Percentiles rank a stretch among this genome's conserved stretches.
Conservation (phyloP, 1,139 yeast species). For the Keqinozyma sinolaborantium region DNA sequence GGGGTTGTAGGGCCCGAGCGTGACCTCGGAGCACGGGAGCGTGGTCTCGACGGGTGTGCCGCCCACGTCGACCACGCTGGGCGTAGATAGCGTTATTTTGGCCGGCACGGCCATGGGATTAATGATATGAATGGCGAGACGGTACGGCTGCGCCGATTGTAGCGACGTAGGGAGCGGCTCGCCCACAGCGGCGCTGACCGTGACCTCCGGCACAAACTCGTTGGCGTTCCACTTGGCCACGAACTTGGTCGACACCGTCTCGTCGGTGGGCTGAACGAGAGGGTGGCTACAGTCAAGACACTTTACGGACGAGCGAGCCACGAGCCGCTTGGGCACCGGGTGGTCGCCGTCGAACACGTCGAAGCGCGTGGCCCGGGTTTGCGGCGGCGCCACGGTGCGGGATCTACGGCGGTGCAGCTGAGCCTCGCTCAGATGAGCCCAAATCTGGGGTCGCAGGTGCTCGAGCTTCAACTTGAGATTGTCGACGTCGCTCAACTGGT, state of each 20-base stretch:
- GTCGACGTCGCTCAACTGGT: neutral
- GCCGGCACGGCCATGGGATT: slow-evolving; percentile 23
- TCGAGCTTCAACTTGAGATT: neutral
- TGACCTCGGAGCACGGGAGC: slow-evolving; percentile 22
- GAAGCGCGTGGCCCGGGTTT: neutral
- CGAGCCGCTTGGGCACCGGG: slow-evolving; percentile 25
- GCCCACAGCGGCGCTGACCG: slow-evolving; percentile 8
- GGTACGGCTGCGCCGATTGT: slow-evolving; percentile 8
- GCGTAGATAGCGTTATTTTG: slow-evolving; percentile 11
- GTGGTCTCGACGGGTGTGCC: slow-evolving; percentile 12
- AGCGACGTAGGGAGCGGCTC: slow-evolving; percentile 8
- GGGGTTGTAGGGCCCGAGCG: slow-evolving; percentile 12
- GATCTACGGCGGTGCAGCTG: neutral
- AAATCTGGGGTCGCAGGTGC: neutral
- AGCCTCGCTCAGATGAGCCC: neutral
- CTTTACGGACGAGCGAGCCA: slow-evolving; percentile 19
- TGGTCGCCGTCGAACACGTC: neutral
- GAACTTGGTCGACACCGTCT: slow-evolving; percentile 27
- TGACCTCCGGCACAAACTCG: slow-evolving; percentile 29
- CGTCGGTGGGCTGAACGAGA: slow-evolving; percentile 23
- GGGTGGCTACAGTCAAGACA: slow-evolving; percentile 28
- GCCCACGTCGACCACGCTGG: slow-evolving; percentile 4
- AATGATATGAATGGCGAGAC: slow-evolving; percentile 23
- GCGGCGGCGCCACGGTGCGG: neutral
- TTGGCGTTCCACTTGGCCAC: slow-evolving; percentile 28